phyloP scores from a whole-genome alignment of 805 yeast genomes.

The Saccharomycopsis sp. region DNA sequence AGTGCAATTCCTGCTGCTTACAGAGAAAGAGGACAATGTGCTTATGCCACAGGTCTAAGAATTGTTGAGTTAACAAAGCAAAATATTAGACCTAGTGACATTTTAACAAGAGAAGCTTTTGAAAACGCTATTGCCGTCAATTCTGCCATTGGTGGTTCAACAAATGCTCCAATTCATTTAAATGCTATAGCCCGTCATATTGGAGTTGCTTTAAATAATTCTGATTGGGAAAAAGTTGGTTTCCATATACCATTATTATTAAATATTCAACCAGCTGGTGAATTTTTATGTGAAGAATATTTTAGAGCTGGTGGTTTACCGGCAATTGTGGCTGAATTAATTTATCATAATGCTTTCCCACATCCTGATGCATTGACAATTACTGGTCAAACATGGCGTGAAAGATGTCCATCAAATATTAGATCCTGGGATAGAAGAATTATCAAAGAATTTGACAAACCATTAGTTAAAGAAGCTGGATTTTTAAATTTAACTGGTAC shows the following conservation, averaged over 20 bases:
- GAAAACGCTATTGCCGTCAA: constrained; percentile 19
- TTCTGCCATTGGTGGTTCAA: constrained; percentile 17
- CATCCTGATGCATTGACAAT: too few relatives aligned
- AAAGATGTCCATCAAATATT: too few relatives aligned
- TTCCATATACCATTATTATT: constrained; percentile 16
- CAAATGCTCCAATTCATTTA: constrained; percentile 19
- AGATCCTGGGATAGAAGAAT: constrained; percentile 18
- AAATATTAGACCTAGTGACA: constrained; percentile 17
- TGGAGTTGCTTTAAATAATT: constrained; percentile 14
- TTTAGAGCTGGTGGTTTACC: constrained; percentile 22
- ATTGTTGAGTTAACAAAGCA: constrained; percentile 15
- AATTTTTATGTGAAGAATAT: constrained; percentile 20
- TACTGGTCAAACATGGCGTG: too few relatives aligned
- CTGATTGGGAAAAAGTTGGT: constrained; percentile 18
- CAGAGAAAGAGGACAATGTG: constrained; percentile 18
- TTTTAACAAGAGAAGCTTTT: constrained; percentile 18
- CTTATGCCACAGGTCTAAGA: constrained; percentile 15
- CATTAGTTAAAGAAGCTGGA: constrained; percentile 20
- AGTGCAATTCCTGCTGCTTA: constrained; percentile 18
- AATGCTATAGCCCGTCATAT: constrained; percentile 19
- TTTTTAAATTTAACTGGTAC: constrained; percentile 22
- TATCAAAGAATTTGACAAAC: constrained; percentile 18
- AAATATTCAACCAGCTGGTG: constrained; percentile 19
- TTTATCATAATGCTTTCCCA: constrained; percentile 17
- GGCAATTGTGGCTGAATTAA: constrained; percentile 20